phyloP scores from a whole-genome alignment of 495 filamentous ascomycete genomes.

The Hypomontagnella monticulosa region DNA sequence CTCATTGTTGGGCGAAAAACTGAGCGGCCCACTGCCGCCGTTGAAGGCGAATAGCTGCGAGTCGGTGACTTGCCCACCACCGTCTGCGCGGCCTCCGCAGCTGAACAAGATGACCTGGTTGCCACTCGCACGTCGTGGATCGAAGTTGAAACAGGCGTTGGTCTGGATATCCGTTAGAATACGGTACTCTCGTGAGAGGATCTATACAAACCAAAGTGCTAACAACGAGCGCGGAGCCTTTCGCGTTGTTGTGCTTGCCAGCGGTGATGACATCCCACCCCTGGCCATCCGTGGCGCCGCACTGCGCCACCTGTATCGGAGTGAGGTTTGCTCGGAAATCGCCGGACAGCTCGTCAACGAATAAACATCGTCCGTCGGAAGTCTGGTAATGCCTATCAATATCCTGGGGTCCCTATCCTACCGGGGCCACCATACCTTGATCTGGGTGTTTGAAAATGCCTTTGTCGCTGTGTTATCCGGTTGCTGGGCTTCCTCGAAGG shows the following conservation, averaged over 20 bases:
- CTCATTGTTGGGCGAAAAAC: slow-evolving; percentile 55
- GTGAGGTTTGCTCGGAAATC: slow-evolving; percentile 67
- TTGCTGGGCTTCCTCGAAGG: slow-evolving; percentile 61
- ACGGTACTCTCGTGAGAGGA: background rate
- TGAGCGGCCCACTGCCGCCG: slow-evolving; percentile 52
- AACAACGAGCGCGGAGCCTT: slow-evolving; percentile 59
- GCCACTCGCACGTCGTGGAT: slow-evolving; percentile 56
- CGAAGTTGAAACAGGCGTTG: slow-evolving; percentile 66
- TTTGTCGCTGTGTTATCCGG: slow-evolving; percentile 59
- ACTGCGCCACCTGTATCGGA: slow-evolving; percentile 60
- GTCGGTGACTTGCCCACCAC: slow-evolving; percentile 58
- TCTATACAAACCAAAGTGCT: slow-evolving; percentile 55
- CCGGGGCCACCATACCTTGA: slow-evolving; percentile 50
- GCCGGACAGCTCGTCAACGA: slow-evolving; percentile 63
- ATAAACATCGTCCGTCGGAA: slow-evolving; percentile 62
- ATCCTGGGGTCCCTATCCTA: no score
- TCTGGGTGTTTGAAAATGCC: slow-evolving; percentile 57
- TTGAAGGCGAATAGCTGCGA: slow-evolving; percentile 61
- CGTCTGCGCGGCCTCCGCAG: slow-evolving; percentile 66
- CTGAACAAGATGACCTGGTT: slow-evolving; percentile 63
- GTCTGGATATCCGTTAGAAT: slow-evolving; percentile 48
- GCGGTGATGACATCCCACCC: slow-evolving; percentile 64
- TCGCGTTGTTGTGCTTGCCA: slow-evolving; percentile 59
- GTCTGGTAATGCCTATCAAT: slow-evolving; percentile 48
- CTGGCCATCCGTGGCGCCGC: slow-evolving; percentile 59